A percentile compares a stretch with the other conserved stretches of the same genome.
phyloP scores from a whole-genome alignment of 1,284 basidiomycete genomes.

The Ganoderma sinense region DNA sequence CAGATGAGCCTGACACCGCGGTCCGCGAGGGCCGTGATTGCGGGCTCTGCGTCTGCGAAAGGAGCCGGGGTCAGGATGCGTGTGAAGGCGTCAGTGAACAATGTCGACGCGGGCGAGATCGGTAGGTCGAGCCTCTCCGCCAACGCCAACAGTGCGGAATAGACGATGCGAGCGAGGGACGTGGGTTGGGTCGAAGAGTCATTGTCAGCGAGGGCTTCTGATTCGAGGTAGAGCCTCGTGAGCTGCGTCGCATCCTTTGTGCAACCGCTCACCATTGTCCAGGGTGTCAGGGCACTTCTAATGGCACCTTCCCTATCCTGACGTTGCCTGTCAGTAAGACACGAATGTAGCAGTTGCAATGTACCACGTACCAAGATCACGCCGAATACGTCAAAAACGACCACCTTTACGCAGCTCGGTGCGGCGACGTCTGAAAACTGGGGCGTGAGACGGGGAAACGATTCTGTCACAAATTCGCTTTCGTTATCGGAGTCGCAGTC shows the following conservation, averaged over 20 bases:
- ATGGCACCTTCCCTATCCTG: neutral
- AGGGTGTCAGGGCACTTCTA: neutral
- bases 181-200: neutral
- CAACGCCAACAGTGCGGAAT: neutral
- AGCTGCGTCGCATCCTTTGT: neutral
- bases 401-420: neutral
- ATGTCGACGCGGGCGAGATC: neutral
- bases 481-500: neutral
- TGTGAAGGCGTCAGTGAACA: neutral
- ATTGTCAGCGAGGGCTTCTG: neutral
- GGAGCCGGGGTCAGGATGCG: neutral
- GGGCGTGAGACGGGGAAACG: neutral
- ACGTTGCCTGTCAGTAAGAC: neutral
- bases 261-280: neutral
- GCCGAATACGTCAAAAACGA: neutral
- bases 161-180: neutral
- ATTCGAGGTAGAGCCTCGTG: neutral
- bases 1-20: neutral
- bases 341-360: neutral
- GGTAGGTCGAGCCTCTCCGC: neutral
- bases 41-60: neutral
- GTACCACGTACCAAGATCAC: neutral
- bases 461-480: neutral
- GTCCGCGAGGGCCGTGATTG: neutral
- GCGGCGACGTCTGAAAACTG: neutral